Evolutionary conservation across 2,329 filamentous ascomycete species (phyloP).

Genomic region (Stromatinia cepivora): DNA sequence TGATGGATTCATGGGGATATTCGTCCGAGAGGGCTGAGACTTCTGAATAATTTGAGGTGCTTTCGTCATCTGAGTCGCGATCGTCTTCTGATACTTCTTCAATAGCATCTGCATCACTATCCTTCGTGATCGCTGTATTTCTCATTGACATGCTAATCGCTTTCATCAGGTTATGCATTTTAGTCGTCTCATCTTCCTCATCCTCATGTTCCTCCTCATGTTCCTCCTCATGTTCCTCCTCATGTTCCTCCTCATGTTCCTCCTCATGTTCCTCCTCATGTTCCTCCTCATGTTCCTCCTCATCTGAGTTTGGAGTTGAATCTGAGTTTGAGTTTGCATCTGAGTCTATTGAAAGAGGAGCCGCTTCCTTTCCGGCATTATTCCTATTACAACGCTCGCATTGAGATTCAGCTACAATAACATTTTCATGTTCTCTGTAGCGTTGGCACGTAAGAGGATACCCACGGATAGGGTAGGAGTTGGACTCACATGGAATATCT

Average conservation of each 20-base stretch:
- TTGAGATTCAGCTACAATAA: neutral
- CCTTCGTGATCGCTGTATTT: neutral
- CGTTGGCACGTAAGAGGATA: fast-evolving
- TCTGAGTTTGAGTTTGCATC: no score
- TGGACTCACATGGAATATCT: neutral
- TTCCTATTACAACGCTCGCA: neutral
- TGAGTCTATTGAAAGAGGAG: no score
- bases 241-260: no score
- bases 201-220: no score
- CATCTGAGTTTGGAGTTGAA: no score
- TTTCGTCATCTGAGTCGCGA: neutral
- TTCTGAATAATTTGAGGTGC: neutral
- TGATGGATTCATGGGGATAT: neutral
- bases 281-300: no score
- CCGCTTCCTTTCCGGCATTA: no score
- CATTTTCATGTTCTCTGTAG: neutral
- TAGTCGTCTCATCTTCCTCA: neutral
- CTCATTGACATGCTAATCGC: neutral
- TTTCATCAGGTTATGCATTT: neutral
- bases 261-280: no score
- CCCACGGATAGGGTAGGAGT: no score
- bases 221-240: no score
- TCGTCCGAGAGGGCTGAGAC: neutral
- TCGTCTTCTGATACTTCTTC: neutral
- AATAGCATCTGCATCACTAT: neutral